A percentile compares a stretch with the other conserved stretches of the same genome.
phyloP scores from a whole-genome alignment of 2,329 filamentous ascomycete genomes.

The Aspergillus glaucus region DNA sequence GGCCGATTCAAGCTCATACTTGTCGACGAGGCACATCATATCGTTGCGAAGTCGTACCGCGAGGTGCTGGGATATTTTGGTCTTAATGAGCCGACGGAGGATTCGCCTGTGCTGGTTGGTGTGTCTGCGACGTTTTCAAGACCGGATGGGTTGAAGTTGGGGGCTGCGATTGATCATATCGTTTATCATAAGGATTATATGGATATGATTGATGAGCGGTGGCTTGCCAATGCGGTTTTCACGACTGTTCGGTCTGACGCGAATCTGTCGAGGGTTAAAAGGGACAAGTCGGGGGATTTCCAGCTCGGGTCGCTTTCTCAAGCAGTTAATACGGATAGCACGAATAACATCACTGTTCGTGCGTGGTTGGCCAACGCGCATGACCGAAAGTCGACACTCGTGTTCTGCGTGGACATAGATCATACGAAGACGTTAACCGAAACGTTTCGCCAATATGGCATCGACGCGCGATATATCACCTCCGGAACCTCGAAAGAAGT shows the following conservation, averaged over 20 bases:
- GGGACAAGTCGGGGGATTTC: slow-evolving; percentile 68
- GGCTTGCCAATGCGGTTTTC: slow-evolving; percentile 87
- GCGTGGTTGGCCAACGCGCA: slow-evolving; percentile 75
- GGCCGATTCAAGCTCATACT: slow-evolving; percentile 77
- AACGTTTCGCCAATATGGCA: slow-evolving; percentile 67
- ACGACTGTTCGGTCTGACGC: slow-evolving; percentile 82
- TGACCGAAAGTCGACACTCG: slow-evolving; percentile 73
- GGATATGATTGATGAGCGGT: slow-evolving; percentile 81
- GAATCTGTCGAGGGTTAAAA: slow-evolving; percentile 66
- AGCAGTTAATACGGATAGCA: slow-evolving; percentile 72
- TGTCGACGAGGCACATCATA: slow-evolving; percentile 95
- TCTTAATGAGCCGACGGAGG: slow-evolving; percentile 47
- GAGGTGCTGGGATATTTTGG: slow-evolving; percentile 72
- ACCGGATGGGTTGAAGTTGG: slow-evolving; percentile 76
- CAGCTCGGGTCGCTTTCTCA: slow-evolving; percentile 67
- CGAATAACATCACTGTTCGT: slow-evolving; percentile 78
- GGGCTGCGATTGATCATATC: slow-evolving; percentile 84
- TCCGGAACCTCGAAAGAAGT: slow-evolving; percentile 66
- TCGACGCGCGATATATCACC: slow-evolving; percentile 83
- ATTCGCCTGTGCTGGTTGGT: slow-evolving; percentile 67
- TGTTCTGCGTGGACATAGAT: slow-evolving; percentile 86
- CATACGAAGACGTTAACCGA: slow-evolving; percentile 72
- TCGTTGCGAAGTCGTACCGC: slow-evolving; percentile 77
- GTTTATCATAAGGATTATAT: slow-evolving; percentile 86
- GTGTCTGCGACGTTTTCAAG: slow-evolving; percentile 79